Percentiles rank a stretch among this genome's conserved stretches.
Evolutionary conservation across 441 rosid species (phyloP).

Genomic region (Populus hybrid): DNA sequence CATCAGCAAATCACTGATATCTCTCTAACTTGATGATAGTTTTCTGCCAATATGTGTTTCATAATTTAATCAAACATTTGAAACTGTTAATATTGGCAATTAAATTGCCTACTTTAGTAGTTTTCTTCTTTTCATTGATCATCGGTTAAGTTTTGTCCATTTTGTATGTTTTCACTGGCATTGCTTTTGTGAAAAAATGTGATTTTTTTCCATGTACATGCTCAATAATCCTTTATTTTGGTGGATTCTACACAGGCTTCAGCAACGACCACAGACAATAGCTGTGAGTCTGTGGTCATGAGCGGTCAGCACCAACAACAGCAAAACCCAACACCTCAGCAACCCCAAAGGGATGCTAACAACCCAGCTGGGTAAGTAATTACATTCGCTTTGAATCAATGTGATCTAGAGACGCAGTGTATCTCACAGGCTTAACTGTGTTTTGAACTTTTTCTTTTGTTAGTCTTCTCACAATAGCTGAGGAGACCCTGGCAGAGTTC

Average conservation of each 20-base stretch:
- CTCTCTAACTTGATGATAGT: too few species aligned
- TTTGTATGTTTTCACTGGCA: background rate
- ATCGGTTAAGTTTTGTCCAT: background rate
- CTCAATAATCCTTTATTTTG: background rate
- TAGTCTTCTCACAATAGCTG: conserved; percentile 88
- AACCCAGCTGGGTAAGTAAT: conserved; percentile 88
- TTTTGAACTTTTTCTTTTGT: conserved; percentile 5
- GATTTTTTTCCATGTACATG: background rate
- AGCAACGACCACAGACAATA: conserved; percentile 94
- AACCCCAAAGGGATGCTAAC: conserved; percentile 84
- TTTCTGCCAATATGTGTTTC: too few species aligned
- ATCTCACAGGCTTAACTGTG: conserved; percentile 5
- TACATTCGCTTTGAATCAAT: background rate
- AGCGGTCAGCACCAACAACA: conserved; percentile 93
- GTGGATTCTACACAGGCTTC: conserved; percentile 49
- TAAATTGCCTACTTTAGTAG: background rate
- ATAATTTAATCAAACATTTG: too few species aligned
- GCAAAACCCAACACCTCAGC: conserved; percentile 90
- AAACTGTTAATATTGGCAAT: background rate
- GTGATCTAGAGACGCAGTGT: background rate
- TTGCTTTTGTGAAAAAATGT: background rate
- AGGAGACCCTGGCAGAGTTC: conserved; percentile 99
- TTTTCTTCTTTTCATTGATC: background rate
- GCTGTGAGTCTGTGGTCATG: conserved; percentile 99
- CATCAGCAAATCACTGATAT: too few species aligned